Base-by-base conservation (phyloP, 768 basidiomycete species). In the Auricularia sp. region DNA sequence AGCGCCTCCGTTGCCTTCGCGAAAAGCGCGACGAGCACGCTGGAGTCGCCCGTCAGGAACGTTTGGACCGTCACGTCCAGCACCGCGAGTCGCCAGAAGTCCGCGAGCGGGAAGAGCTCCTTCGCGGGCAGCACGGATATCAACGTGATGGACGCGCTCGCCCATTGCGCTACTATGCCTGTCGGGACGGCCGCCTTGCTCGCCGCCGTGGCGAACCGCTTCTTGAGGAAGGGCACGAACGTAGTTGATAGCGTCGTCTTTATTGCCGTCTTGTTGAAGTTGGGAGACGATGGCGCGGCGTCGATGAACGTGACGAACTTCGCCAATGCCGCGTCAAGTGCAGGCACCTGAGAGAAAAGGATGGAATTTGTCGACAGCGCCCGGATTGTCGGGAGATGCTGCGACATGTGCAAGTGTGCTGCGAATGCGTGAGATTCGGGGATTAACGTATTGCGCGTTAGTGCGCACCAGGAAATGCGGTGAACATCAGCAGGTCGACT, bases 81-180 rank as follows among this genome's bases (percentile, higher is more conserved):
- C 18, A 91, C 72, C 0, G 87, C 87, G 10, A 94, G 79, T 1
- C 92, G 80, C 87, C 91, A 90, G 67, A 94, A 78, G 70, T 96
- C 93, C 11, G 86, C 81, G 3, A 94, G 71, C 0, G 93, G 93
- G 77, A 95, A 96, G 36, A 92, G 78, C 44, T 83, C 77, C 8
- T 80, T 78, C 0, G 78, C 63, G 0, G 83, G 79, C 1, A 94
- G 81, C 3, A 75, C 76, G 10, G 72, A 64, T 0, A 72, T 71
- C 1, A 92, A 73, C 0, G 73, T 69, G 4, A 67, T 70, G 3
- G 84, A 85, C 3, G 78, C 76, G 12, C 77, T 74, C 0, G 79
- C 72, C 84, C 84, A 90, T 2, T 74, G 69, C 8, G 72, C 71
- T 3, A 80, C 68, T 1, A 74, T 70, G 0, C 79, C 67, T 14